Evolutionary conservation across 768 basidiomycete genomes (phyloP), one percentile per base, ranked within the genome.

Genomic region (Rickenella mellea): DNA sequence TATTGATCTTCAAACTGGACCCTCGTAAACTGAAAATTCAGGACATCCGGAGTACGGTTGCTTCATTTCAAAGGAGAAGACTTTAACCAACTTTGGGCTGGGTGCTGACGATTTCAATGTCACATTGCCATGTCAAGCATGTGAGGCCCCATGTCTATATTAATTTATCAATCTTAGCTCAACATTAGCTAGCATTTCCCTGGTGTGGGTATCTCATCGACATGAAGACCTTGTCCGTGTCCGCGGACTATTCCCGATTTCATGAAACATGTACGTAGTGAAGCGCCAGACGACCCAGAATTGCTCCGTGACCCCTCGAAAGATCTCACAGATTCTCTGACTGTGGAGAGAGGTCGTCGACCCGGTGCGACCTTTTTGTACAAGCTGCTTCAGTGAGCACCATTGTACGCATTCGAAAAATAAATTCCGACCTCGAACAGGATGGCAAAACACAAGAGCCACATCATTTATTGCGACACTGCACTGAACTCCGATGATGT

Each of bases 1-100:
- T n/a, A n/a, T n/a, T n/a, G n/a, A n/a, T n/a, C n/a, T n/a, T n/a
- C n/a, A n/a, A n/a, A n/a, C n/a, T n/a, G n/a, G n/a, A n/a, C n/a
- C n/a, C n/a, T n/a, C 27, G n/a, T 9, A 39, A 33, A 9, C 14
- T 2, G 22, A 19, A 30, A 5, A 29, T n/a, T 39, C 26, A 82
- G 90, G 93, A 1, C 90, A 94, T 48, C 87, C 88, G 3, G 88
- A 92, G 53, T 98, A 97, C 53, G 96, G 96, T 0, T 97, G 92
- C 47, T 86, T 77, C 56, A 83, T 98, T 40, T 80, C 90, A 15
- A 69, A 69, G 35, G 86, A 90, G 43, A 99, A 99, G 65, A 94
- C 91, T 0, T 55, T 92, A 43, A 76, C 84, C 5, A 96, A 90
- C 54, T 96, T 98, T 55, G 82, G 85, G 47, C 65, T 76, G 51